phyloP scores from a whole-genome alignment of 1,284 basidiomycete genomes.

The Coniferiporia weirii region DNA sequence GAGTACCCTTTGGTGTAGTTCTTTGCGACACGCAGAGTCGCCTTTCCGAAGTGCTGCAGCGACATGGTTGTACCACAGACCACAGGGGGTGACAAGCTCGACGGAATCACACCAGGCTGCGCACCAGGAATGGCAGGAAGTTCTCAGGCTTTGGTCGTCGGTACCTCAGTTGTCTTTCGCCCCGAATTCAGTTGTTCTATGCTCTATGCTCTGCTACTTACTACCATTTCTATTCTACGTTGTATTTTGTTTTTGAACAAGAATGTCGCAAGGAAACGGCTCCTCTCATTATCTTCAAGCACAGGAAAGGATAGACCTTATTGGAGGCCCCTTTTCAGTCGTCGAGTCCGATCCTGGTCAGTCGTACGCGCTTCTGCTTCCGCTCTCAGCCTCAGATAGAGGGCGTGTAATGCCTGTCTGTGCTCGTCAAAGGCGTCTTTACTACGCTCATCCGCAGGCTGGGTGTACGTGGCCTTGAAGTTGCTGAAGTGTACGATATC shows the following conservation, averaged over 20 bases:
- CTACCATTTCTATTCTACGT: too few relatives aligned
- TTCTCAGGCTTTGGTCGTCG: background rate
- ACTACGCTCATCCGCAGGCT: slow-evolving; percentile 48
- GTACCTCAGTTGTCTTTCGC: background rate
- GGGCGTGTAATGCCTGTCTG: background rate
- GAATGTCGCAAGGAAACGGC: slow-evolving; percentile 1
- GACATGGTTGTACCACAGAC: slow-evolving; percentile 19
- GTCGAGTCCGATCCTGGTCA: slow-evolving; percentile 58
- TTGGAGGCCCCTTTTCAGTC: slow-evolving; percentile 54
- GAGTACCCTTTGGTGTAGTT: slow-evolving; percentile 96
- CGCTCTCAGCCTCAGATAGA: background rate
- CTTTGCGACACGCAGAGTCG: slow-evolving; percentile 82
- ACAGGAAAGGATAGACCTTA: slow-evolving; percentile 32
- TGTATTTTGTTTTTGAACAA: background rate
- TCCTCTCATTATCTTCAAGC: background rate
- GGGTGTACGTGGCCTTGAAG: slow-evolving; percentile 45
- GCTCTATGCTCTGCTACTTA: background rate
- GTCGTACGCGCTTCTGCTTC: slow-evolving; percentile 5
- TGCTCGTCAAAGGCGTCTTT: slow-evolving; percentile 42
- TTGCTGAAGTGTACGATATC: slow-evolving; percentile 56
- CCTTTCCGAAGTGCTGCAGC: slow-evolving; percentile 72
- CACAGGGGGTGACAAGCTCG: background rate
- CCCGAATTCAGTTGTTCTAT: background rate
- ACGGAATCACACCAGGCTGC: background rate
- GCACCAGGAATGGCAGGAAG: background rate